Percentiles rank a stretch among this genome's conserved stretches.
Conservation (phyloP, 768 basidiomycete genomes). For the Pilatotrama ljubarskyi region DNA sequence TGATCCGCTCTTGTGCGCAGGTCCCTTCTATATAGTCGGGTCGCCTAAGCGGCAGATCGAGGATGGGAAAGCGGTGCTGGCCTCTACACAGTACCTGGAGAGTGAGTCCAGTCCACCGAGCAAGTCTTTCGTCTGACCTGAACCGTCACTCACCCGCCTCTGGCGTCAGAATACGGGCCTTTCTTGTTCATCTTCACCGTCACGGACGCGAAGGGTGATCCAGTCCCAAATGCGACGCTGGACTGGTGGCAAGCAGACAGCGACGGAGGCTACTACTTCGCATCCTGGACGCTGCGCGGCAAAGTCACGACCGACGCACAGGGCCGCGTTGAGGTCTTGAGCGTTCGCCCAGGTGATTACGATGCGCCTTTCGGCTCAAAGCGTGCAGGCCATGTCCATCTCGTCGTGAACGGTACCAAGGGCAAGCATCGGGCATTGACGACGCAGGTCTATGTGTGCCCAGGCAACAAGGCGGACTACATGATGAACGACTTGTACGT, state of each 20-base stretch:
- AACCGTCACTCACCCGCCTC: not conserved
- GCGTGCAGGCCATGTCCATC: constrained; percentile 27
- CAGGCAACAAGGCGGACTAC: constrained; percentile 22
- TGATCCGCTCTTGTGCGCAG: constrained; percentile 14
- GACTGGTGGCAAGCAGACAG: constrained; percentile 31
- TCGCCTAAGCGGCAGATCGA: constrained; percentile 25
- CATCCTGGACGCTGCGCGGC: constrained; percentile 27
- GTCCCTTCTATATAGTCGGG: constrained; percentile 27
- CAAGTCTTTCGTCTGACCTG: not conserved
- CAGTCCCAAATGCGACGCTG: constrained; percentile 21
- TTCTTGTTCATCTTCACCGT: constrained; percentile 24
- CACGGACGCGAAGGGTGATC: constrained; percentile 25
- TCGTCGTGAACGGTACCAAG: constrained; percentile 16
- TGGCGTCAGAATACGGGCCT: constrained; percentile 15
- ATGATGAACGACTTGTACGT: constrained; percentile 26
- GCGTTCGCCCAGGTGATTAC: constrained; percentile 26
- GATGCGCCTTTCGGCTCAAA: constrained; percentile 1
- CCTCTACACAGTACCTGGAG: constrained; percentile 17
- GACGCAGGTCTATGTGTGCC: constrained; percentile 28
- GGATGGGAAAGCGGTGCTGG: constrained; percentile 30
- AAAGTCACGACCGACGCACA: constrained; percentile 22
- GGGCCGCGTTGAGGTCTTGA: constrained; percentile 27
- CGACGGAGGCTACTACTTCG: constrained; percentile 23
- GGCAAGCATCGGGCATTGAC: constrained; percentile 21
- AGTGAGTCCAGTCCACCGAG: constrained; percentile 9